A percentile compares a stretch with the other conserved stretches of the same genome.
These are phyloP conservation scores for Pestalotiopsis sp. DNA, from an alignment of 2,329 filamentous ascomycete species.

Conservation along the genomic window DNA sequence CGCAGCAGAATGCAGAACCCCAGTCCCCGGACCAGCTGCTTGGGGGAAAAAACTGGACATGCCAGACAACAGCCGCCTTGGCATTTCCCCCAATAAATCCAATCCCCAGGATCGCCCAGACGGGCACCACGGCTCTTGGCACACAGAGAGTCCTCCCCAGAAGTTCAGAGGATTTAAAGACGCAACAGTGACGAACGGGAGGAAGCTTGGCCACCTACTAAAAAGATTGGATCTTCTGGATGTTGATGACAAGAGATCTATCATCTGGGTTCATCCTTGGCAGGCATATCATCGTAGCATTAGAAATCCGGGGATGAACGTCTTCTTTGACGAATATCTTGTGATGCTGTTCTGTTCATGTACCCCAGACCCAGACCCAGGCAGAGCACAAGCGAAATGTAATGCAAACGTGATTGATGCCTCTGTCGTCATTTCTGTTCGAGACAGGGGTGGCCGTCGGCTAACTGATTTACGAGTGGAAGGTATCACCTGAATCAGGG, in stretches of 20 bases:
- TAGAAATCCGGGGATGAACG: not conserved
- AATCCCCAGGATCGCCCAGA: conserved; percentile 4
- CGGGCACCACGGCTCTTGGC: not conserved
- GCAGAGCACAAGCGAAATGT: not conserved
- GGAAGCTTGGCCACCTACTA: not conserved
- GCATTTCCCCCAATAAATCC: not conserved
- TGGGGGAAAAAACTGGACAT: conserved; percentile 2
- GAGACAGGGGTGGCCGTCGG: not conserved
- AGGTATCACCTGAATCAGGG: not conserved
- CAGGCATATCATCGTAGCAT: not conserved
- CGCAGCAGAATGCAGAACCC: not conserved
- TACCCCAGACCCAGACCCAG: not conserved
- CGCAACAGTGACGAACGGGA: not conserved
- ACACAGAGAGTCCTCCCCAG: not conserved
- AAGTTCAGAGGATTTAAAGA: not conserved
- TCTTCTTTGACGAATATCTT: not conserved
- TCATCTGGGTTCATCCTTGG: not conserved
- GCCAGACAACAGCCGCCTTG: not conserved
- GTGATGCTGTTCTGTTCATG: not conserved
- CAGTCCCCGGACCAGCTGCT: conserved; percentile 2
- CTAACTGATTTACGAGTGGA: no score
- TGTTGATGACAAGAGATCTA: not conserved
- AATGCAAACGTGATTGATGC: not conserved
- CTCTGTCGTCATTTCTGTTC: not conserved
- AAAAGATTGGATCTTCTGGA: not conserved